phyloP scores from a whole-genome alignment of 441 rosid genomes.

The Macaranga tanarius region DNA sequence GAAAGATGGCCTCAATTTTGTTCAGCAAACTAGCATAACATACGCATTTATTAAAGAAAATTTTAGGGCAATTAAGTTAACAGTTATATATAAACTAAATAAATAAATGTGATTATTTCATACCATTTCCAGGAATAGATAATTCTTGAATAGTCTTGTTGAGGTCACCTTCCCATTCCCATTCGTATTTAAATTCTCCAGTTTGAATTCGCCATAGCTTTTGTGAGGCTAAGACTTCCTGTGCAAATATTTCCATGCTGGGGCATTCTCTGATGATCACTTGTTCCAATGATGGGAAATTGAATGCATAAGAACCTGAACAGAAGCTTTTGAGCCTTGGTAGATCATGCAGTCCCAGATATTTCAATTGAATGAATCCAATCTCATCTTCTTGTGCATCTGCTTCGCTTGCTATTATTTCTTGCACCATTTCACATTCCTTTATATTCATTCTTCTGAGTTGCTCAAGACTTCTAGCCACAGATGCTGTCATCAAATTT shows the following conservation, averaged over 20 bases:
- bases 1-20: too few relatives aligned
- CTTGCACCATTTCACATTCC: not conserved
- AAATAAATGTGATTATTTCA: too few relatives aligned
- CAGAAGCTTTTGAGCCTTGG: slow-evolving; percentile 31
- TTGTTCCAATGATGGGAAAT: slow-evolving; percentile 23
- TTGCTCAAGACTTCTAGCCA: slow-evolving; percentile 29
- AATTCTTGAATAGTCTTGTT: not conserved
- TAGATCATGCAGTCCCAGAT: slow-evolving; percentile 19
- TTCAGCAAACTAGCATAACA: too few relatives aligned
- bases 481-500: slow-evolving; percentile 24
- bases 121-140: too few relatives aligned
- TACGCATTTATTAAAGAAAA: too few relatives aligned
- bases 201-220: not conserved
- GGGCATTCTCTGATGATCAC: not conserved
- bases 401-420: too few relatives aligned
- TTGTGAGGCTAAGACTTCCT: not conserved
- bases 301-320: not conserved
- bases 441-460: slow-evolving; percentile 23
- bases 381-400: too few relatives aligned
- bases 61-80: too few relatives aligned
- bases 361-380: slow-evolving; percentile 10
- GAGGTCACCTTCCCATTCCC: not conserved
- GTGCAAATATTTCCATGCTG: not conserved
- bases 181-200: not conserved
- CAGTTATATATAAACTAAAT: too few relatives aligned